Evolutionary conservation across 805 yeast genomes (phyloP), one percentile per base, ranked within the genome.

Genomic region (Schizosaccharomyces japonicus): DNA sequence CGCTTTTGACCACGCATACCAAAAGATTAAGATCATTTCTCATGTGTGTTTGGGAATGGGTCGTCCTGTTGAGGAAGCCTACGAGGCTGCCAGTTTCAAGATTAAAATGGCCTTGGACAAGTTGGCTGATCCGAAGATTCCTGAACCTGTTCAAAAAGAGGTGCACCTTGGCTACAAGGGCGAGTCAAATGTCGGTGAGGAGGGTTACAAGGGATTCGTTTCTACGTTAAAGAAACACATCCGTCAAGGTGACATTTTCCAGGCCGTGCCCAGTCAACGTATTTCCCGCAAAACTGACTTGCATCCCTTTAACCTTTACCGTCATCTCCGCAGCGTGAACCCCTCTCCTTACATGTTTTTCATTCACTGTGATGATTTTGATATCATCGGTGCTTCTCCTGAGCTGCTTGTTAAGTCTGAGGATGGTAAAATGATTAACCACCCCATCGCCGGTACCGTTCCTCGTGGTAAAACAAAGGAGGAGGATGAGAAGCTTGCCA

Each of bases 391-490:
- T 45, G 99, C 99, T 0, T 83, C 95, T 10, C 99, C 99, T 1
- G 98, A 90, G 61, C 65, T 87, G 49, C 67, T 90, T 49, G 95
- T 87, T 49, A 81, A 83, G 61, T 67, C 83, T 4, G 95, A 84
- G 54, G 68, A 77, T 31, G 75, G 78, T 52, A 75, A 80, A 55
- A 73, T 90, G 17, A 70, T 87, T 47, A 90, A 95, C 2, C 96
- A 90, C 61, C 99, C 98, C 19, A 90, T 90, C 59, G 99, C 99
- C 1, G 99, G 99, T 47, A 90, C 98, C 2, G 79, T 90, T 50
- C 73, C 67, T 54, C 75, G 99, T 58, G 99, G 99, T 46, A 71
- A 73, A 55, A 83, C 96, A 7, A 66, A 76, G 23, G 93, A 83
- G 56, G 96, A 90, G 61, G 99, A 90, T 57, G 94, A 85, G 58